A percentile compares a stretch with the other conserved stretches of the same genome.
Evolutionary conservation across 2,329 filamentous ascomycete species (phyloP).

Genomic region (Aureobasidium sp.): DNA sequence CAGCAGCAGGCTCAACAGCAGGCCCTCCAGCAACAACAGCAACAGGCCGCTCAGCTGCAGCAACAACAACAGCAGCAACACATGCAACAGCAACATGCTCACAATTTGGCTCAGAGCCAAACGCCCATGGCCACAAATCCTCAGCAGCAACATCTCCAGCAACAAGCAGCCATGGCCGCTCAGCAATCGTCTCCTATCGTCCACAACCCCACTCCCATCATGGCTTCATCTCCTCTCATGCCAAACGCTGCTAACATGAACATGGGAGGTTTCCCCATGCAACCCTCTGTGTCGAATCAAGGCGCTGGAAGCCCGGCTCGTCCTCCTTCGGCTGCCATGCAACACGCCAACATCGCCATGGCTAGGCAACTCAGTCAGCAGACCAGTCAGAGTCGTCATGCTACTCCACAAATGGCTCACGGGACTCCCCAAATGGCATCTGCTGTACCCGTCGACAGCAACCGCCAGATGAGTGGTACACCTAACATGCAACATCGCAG

Average conservation of each 20-base stretch:
- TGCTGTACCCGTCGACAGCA: conserved; percentile 21
- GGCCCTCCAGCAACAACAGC: conserved; percentile 25
- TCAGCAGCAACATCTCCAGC: conserved; percentile 36
- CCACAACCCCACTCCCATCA: conserved; percentile 38
- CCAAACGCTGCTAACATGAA: conserved; percentile 19
- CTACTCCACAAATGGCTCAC: conserved; percentile 30
- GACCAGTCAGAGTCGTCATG: conserved; percentile 24
- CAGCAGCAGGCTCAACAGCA: conserved; percentile 21
- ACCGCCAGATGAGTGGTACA: conserved; percentile 28
- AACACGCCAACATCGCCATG: conserved; percentile 26
- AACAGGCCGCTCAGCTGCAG: conserved; percentile 38
- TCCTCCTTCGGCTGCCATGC: conserved; percentile 54
- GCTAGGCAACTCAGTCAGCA: conserved; percentile 30
- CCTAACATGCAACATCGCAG: conserved; percentile 27
- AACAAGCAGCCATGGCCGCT: conserved; percentile 23
- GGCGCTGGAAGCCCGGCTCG: conserved; percentile 56
- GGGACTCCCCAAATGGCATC: conserved; percentile 28
- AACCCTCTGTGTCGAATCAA: conserved; percentile 58
- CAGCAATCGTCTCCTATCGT: conserved; percentile 57
- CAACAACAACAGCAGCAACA: conserved; percentile 25
- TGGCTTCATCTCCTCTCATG: conserved; percentile 35
- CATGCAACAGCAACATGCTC: conserved; percentile 28
- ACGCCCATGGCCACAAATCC: conserved; percentile 16
- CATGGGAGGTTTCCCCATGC: conserved; percentile 38
- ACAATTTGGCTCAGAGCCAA: conserved; percentile 10